These are phyloP conservation scores for Lolium perenne DNA, from an alignment of 176 grass and related monocot species.

Conservation along the genomic window DNA sequence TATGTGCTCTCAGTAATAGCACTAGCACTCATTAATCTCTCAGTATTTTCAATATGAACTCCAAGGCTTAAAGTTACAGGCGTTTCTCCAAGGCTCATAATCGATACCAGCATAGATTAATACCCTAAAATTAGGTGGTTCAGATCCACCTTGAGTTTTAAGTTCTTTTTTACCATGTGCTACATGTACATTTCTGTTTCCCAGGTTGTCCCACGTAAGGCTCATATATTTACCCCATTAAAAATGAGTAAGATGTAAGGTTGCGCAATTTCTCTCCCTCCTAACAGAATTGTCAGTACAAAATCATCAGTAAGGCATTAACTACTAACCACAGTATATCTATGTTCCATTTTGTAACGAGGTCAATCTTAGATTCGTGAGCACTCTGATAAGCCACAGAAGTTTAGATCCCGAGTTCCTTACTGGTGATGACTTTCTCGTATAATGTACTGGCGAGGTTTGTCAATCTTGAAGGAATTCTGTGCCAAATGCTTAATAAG, in stretches of 20 bases:
- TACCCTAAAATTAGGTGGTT: neutral
- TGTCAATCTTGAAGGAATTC: neutral
- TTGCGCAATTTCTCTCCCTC: neutral
- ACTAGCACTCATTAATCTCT: constrained; percentile 4
- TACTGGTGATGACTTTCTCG: neutral
- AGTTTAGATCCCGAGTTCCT: neutral
- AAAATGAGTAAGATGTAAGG: neutral
- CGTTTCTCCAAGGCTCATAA: neutral
- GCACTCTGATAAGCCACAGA: no score
- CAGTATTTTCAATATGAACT: neutral
- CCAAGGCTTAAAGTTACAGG: neutral
- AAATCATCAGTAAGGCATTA: neutral
- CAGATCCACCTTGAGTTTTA: neutral
- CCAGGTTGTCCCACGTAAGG: no score
- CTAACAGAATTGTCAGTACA: neutral
- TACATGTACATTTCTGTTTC: no score
- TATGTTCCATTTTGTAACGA: neutral
- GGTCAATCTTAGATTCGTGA: no score
- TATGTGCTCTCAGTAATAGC: neutral
- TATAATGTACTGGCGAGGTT: neutral
- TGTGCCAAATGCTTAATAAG: neutral
- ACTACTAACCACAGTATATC: neutral
- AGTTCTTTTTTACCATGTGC: no score
- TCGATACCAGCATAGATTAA: constrained; percentile 12
- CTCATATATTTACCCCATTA: neutral